Percentiles rank a stretch among this genome's conserved stretches.
These are phyloP conservation scores for Mortierella sp. DNA, from an alignment of 371 early-diverging fungal species.

Conservation along the genomic window DNA sequence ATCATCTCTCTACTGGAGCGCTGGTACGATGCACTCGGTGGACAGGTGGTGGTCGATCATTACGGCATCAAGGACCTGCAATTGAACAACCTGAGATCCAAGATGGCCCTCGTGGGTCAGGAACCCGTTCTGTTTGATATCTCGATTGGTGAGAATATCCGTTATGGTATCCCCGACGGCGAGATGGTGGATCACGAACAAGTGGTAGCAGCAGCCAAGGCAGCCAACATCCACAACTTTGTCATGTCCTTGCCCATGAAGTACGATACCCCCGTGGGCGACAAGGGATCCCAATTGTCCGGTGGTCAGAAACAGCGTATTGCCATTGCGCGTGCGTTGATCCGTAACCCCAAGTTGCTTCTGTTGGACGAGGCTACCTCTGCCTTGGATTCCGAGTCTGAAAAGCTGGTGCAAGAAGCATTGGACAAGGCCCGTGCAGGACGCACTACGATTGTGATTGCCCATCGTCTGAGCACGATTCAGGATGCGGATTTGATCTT, in stretches of 20 bases:
- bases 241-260: constrained; percentile 67
- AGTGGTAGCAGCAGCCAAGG: constrained; percentile 63
- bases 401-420: constrained; percentile 90
- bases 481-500: constrained; percentile 79
- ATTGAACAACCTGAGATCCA: constrained; percentile 68
- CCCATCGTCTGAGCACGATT: constrained; percentile 75
- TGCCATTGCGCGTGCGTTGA: constrained; percentile 69
- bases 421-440: constrained; percentile 77
- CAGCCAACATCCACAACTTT: constrained; percentile 80
- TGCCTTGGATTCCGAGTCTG: constrained; percentile 89
- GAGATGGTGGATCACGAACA: constrained; percentile 60
- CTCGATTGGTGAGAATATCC: constrained; percentile 85
- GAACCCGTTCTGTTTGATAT: constrained; percentile 85
- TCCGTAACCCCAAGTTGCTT: constrained; percentile 83
- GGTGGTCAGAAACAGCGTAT: constrained; percentile 77
- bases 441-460: constrained; percentile 72
- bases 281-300: constrained; percentile 69
- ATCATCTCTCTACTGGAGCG: constrained; percentile 86
- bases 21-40: constrained; percentile 81
- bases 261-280: constrained; percentile 81
- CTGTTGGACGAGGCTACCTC: constrained; percentile 95
- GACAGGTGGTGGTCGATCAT: constrained; percentile 73
- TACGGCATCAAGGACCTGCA: constrained; percentile 70
- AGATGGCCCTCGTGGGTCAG: constrained; percentile 85
- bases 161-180: constrained; percentile 69